Percentiles rank a stretch among this genome's conserved stretches.
These are phyloP conservation scores for Lachancea thermotolerans DNA, from an alignment of 805 yeast species.

Conservation along the genomic window DNA sequence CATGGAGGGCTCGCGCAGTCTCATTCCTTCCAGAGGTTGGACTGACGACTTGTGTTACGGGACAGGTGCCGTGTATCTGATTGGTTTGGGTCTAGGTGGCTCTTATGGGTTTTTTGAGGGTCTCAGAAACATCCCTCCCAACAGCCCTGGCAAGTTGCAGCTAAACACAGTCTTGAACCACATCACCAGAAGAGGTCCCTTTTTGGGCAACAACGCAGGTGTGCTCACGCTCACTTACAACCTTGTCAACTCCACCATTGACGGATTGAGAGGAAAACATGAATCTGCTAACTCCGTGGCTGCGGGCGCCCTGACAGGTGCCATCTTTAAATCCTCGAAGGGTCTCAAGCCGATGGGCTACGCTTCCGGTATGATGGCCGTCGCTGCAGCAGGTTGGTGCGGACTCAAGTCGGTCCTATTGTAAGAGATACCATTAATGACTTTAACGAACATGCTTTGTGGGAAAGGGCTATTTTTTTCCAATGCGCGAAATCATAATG, in stretches of 20 bases:
- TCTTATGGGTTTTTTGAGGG: slow-evolving; percentile 85
- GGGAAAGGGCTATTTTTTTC: not conserved
- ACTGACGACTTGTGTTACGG: slow-evolving; percentile 96
- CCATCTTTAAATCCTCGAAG: slow-evolving; percentile 75
- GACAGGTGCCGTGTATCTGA: slow-evolving; percentile 85
- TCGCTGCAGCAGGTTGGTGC: slow-evolving; percentile 91
- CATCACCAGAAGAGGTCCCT: slow-evolving; percentile 93
- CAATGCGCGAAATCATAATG: not conserved
- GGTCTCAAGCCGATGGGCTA: slow-evolving; percentile 87
- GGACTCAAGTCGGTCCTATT: slow-evolving; percentile 48
- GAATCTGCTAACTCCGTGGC: slow-evolving; percentile 77
- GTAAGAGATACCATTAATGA: slow-evolving; percentile 2
- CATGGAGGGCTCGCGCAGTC: slow-evolving; percentile 84
- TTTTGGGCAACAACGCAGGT: slow-evolving; percentile 91
- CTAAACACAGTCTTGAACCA: slow-evolving; percentile 87
- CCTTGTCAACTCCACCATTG: slow-evolving; percentile 72
- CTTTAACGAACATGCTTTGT: not conserved
- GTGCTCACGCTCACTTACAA: slow-evolving; percentile 87
- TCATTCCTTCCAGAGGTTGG: slow-evolving; percentile 96
- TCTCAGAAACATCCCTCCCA: slow-evolving; percentile 63
- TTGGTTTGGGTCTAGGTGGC: slow-evolving; percentile 88
- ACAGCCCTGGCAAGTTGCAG: slow-evolving; percentile 72
- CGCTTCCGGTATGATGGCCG: slow-evolving; percentile 78
- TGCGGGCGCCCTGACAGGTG: slow-evolving; percentile 91
- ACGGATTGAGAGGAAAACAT: slow-evolving; percentile 78